Base-by-base conservation (phyloP, 2,329 filamentous ascomycete genomes). In the Ophiostoma piceae region DNA sequence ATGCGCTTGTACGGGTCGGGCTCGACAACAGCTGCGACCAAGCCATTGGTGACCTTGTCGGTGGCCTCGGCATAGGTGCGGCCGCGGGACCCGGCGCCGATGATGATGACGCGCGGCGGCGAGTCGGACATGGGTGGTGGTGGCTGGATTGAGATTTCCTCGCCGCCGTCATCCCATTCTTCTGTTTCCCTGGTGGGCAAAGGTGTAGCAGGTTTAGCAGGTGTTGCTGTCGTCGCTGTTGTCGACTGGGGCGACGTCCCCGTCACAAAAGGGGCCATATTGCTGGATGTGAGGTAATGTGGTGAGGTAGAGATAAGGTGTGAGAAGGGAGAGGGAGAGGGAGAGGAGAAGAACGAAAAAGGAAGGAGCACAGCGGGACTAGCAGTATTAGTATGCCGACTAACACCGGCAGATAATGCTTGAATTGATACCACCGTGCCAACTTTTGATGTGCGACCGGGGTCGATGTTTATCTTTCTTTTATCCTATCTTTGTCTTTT, bases 21-120 rank as follows among this genome's bases (percentile, higher is more conserved):
- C 75, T 98, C 95, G 29, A 91, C 92, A 19, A 99, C 87, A 35
- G 91, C 91, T 29, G 85, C 86, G 71, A 98, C 86, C 41, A 89
- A 77, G 6, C 90, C 92, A 73, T 88, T 85, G 71, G 86, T 89
- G 22, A 86, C 87, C 19, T 83, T 82, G n/a, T 81, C 79, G 9
- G 92, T 88, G 68, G 89, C 89, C 71, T 84, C 82, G 41, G 90
- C 91, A 77, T 96, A 96, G 39, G 87, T 85, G 68, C 85, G 84
- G 16, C 93, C 93, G 47, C 93, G 88, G 66, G 90, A 92, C 43
- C 93, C 92, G 8, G 92, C 92, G 26, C 93, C 93, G 74, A 96
- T 89, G 75, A 96, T 85, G 69, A 96, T 83, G 75, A 96, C 87
- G 67, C 89, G 87, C 2, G 88, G 86, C 32, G 87, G 84, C 41